Evolutionary conservation across 1,139 yeast genomes (phyloP).

Genomic region (Sugiyamaella neomexicana): DNA sequence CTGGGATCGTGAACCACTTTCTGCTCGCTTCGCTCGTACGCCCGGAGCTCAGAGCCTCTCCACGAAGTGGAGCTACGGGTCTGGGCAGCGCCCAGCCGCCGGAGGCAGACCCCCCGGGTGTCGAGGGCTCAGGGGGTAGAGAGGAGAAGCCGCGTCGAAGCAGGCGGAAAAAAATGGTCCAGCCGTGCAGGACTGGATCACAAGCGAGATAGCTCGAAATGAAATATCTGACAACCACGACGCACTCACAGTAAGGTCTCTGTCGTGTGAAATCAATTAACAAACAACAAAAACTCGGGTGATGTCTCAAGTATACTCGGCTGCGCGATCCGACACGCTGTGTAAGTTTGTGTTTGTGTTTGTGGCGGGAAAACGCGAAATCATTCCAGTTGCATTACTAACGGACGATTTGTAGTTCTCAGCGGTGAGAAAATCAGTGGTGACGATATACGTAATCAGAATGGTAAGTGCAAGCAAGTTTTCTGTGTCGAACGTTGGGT

Average conservation of each 20-base stretch:
- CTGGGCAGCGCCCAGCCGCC: slow-evolving; percentile 12
- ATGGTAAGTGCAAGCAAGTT: slow-evolving; percentile 56
- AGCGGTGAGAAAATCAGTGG: slow-evolving; percentile 97
- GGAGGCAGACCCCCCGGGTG: neutral
- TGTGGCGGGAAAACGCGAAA: too few species aligned
- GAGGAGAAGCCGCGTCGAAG: slow-evolving; percentile 12
- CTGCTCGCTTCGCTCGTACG: neutral
- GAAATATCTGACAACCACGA: slow-evolving; percentile 9
- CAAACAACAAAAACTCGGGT: neutral
- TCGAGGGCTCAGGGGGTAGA: neutral
- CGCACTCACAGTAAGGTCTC: neutral
- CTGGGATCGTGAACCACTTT: too few species aligned
- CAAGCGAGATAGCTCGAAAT: neutral
- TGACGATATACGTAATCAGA: slow-evolving; percentile 94
- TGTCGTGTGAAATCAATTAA: slow-evolving; percentile 2
- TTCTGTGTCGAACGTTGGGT: too few species aligned
- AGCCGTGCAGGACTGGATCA: neutral
- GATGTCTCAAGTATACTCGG: slow-evolving; percentile 58
- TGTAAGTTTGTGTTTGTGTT: slow-evolving; percentile 45
- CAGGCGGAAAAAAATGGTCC: slow-evolving; percentile 6
- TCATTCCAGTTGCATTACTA: neutral
- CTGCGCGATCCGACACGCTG: slow-evolving; percentile 87
- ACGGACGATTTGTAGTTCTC: slow-evolving; percentile 49
- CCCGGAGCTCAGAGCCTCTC: neutral
- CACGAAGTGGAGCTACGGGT: slow-evolving; percentile 1